Base-by-base conservation (phyloP, 345 rosid genomes). In the Melastoma malabathricum region DNA sequence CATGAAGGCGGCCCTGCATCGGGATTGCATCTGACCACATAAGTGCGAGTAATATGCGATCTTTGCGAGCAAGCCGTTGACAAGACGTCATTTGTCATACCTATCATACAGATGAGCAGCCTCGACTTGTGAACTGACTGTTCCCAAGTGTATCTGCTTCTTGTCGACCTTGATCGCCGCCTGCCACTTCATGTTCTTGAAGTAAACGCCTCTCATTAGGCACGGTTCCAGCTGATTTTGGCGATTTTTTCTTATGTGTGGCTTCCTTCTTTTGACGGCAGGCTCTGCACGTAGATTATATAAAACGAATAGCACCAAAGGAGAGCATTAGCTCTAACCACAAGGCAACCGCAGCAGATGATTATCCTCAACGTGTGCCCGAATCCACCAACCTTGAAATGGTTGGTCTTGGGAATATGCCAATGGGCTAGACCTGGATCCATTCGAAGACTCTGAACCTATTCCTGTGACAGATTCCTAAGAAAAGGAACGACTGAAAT, bases 101-200 rank as follows among this genome's bases (percentile, higher is more conserved):
- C 94, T 86, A 62, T 90, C 98, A 57, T 90, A 90, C 59, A 86
- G 75, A 57, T 62, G 92, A 27, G 98, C 96, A 63, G 98, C 98
- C 60, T 86, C 96, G 69, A 80, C 82, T 72, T 90, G 96, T 31
- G 96, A 72, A 67, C 94, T 74, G 39, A 86, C 92, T 6, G 98
- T 90, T 4, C 98, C 98, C 64, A 90, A 70, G 70, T 90, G 98
- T 50, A 90, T 86, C 62, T 90, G 98, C 60, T 83, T 82, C 81
- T 90, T 90, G 53, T 90, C 94, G 23, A 90, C 98, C 67, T 90
- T 90, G 56, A 86, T 90, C 15, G 98, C 98, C 0, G 98, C 98
- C 59, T 90, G 98, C 98, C 98, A 90, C 75, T 90, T 90, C 96
- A 86, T 90, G 58, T 90, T 90, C 70, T 90, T 90, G 82, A 73